Conservation (phyloP, 1,284 basidiomycete species). For the Pseudozyma sp. region DNA sequence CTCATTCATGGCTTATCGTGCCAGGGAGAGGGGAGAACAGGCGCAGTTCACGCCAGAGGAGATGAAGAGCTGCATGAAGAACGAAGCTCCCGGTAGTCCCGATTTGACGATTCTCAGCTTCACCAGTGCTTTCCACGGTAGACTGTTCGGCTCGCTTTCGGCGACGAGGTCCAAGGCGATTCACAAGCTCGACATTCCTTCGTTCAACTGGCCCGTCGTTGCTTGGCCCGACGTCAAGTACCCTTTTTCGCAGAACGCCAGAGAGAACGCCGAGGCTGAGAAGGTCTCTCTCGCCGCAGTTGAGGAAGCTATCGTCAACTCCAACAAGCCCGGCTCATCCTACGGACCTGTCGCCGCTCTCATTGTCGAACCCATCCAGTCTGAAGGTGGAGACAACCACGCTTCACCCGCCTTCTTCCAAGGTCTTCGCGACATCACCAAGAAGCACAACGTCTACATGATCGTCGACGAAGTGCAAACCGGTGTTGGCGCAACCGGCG, state of each 20-base stretch:
- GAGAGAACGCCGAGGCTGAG: slow-evolving; percentile 71
- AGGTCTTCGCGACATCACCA: slow-evolving; percentile 71
- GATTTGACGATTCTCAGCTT: slow-evolving; percentile 73
- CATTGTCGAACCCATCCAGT: slow-evolving; percentile 74
- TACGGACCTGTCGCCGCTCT: slow-evolving; percentile 72
- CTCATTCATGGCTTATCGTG: slow-evolving; percentile 72
- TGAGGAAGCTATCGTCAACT: slow-evolving; percentile 69
- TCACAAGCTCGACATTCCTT: slow-evolving; percentile 74
- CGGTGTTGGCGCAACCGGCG: slow-evolving; percentile 73
- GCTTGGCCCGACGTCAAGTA: slow-evolving; percentile 73
- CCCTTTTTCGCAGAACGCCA: slow-evolving; percentile 70
- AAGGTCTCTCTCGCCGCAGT: slow-evolving; percentile 66
- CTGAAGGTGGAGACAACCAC: slow-evolving; percentile 74
- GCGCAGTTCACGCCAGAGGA: slow-evolving; percentile 41
- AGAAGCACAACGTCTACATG: slow-evolving; percentile 71
- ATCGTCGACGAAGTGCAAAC: slow-evolving; percentile 74
- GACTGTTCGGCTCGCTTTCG: slow-evolving; percentile 70
- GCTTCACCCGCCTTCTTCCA: slow-evolving; percentile 73
- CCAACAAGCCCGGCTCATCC: slow-evolving; percentile 64
- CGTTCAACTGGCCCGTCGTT: slow-evolving; percentile 74
- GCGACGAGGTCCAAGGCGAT: slow-evolving; percentile 71
- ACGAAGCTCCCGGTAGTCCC: slow-evolving; percentile 72
- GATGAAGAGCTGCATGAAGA: slow-evolving; percentile 72
- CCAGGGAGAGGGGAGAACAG: slow-evolving; percentile 68
- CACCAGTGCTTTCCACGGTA: slow-evolving; percentile 70